phyloP scores from a whole-genome alignment of 2,329 filamentous ascomycete species.

The Alternaria triticimaculans region DNA sequence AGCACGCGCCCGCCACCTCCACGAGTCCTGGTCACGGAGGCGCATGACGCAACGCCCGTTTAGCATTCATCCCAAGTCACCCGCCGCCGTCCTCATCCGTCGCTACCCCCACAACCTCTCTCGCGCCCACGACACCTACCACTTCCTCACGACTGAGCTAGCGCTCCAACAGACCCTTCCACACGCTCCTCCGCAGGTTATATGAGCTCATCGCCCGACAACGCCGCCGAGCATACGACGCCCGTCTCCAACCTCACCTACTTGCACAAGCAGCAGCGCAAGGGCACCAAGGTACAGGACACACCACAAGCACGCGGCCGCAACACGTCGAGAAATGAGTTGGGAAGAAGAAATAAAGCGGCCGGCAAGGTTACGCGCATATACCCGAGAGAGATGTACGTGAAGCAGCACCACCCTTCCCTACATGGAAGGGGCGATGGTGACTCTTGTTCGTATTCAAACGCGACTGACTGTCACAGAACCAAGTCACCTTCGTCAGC shows the following conservation, averaged over 20 bases:
- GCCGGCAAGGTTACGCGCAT: conserved; percentile 49
- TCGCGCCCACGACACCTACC: conserved; percentile 1
- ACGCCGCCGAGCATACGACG: conserved; percentile 36
- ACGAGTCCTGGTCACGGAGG: conserved; percentile 26
- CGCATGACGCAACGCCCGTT: conserved; percentile 38
- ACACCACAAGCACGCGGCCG: conserved; percentile 44
- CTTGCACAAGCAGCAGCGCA: conserved; percentile 47
- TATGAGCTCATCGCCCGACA: conserved; percentile 50
- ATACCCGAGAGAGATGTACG: conserved; percentile 51
- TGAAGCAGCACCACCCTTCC: background rate
- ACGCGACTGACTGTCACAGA: conserved; percentile 31
- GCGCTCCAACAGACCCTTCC: conserved; percentile 13
- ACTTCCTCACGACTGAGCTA: conserved; percentile 11
- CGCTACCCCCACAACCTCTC: conserved; percentile 11
- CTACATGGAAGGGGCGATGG: background rate
- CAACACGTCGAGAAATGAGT: conserved; percentile 49
- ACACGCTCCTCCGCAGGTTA: conserved; percentile 33
- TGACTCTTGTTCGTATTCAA: conserved; percentile 6
- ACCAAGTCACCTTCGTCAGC: conserved; percentile 46
- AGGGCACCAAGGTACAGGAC: conserved; percentile 43
- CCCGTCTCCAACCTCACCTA: conserved; percentile 44
- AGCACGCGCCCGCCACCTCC: conserved; percentile 27
- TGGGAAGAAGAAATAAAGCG: conserved; percentile 51
- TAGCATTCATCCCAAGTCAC: conserved; percentile 21
- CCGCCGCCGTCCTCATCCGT: conserved; percentile 26